Evolutionary conservation across 1,139 yeast genomes (phyloP).

Genomic region (Cylindricascospora bacillispora): DNA sequence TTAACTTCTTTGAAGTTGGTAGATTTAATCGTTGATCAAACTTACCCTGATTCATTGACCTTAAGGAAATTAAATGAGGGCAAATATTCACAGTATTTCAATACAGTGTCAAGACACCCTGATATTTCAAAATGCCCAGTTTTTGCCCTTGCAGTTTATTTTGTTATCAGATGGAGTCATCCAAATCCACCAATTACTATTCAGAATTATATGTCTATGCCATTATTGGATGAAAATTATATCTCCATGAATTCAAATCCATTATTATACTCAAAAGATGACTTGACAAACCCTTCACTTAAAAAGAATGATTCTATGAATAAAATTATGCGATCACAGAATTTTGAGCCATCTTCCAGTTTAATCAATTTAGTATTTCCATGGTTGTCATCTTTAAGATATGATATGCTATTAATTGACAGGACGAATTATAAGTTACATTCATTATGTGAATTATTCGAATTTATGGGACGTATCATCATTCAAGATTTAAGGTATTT

Average conservation of each 20-base stretch:
- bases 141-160: constrained; percentile 22
- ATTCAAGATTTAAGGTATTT: constrained; percentile 23
- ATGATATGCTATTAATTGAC: constrained; percentile 18
- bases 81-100: constrained; percentile 22
- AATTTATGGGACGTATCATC: constrained; percentile 20
- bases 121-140: constrained; percentile 24
- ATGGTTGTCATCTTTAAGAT: constrained; percentile 20
- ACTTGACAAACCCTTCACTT: constrained; percentile 1
- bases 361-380: constrained; percentile 19
- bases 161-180: constrained; percentile 20
- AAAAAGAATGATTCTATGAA: constrained; percentile 6
- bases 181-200: constrained; percentile 17
- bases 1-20: constrained; percentile 12
- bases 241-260: constrained; percentile 12
- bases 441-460: constrained; percentile 23
- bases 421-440: constrained; percentile 23
- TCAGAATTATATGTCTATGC: constrained; percentile 11
- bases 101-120: constrained; percentile 22
- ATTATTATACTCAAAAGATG: constrained; percentile 3
- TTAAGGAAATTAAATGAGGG: constrained; percentile 22
- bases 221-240: constrained; percentile 12
- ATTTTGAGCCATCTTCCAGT: constrained; percentile 15
- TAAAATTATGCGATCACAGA: constrained; percentile 12
- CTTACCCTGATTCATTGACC: constrained; percentile 25
- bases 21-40: constrained; percentile 25